A percentile compares a stretch with the other conserved stretches of the same genome.
phyloP scores from a whole-genome alignment of 768 basidiomycete species.

The Coprinopsis cinerea region DNA sequence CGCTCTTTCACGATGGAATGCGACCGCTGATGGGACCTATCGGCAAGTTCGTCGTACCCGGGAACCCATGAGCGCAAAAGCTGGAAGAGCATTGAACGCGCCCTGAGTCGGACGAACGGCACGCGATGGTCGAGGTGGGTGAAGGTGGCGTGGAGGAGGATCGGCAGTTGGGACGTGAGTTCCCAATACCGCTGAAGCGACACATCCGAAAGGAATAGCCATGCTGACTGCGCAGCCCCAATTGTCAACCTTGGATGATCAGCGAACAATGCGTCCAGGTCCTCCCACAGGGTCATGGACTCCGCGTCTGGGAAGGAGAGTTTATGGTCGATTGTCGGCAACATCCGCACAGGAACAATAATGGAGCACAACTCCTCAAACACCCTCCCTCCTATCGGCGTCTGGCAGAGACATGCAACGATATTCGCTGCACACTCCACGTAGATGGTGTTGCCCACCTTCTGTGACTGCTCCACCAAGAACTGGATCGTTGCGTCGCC shows the following conservation, averaged over 20 bases:
- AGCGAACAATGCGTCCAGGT: constrained; percentile 70
- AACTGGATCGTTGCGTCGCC: constrained; percentile 78
- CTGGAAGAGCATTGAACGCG: constrained; percentile 80
- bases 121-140: constrained; percentile 78
- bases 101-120: constrained; percentile 61
- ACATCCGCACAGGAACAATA: constrained; percentile 81
- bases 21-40: constrained; percentile 44
- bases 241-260: constrained; percentile 65
- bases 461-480: constrained; percentile 81
- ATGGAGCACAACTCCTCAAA: constrained; percentile 82
- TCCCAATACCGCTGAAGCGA: constrained; percentile 76
- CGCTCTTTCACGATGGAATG: constrained; percentile 44
- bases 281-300: constrained; percentile 74
- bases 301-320: constrained; percentile 54
- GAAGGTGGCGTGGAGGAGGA: constrained; percentile 73
- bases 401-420: constrained; percentile 79
- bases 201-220: constrained; percentile 77
- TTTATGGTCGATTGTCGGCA: constrained; percentile 71
- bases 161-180: constrained; percentile 58
- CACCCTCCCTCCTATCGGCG: constrained; percentile 61
- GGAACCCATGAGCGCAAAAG: constrained; percentile 77
- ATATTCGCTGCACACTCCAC: constrained; percentile 76
- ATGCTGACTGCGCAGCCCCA: constrained; percentile 83
- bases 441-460: constrained; percentile 74
- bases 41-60: constrained; percentile 67